Evolutionary conservation across 306 rosid genomes (phyloP).

Genomic region (Begonia peltatifolia): DNA sequence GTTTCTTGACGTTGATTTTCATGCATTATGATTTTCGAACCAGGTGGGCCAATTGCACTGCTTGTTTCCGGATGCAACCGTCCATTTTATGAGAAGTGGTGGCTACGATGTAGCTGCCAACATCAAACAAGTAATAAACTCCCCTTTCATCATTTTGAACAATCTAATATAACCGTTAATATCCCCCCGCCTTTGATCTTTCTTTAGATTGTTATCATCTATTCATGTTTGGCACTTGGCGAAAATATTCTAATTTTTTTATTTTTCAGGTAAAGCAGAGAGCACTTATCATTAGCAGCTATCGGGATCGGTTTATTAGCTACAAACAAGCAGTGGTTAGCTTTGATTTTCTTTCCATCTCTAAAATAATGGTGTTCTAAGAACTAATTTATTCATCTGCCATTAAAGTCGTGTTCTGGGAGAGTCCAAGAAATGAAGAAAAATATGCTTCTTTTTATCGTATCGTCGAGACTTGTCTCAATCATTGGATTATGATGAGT

Average conservation of each 20-base stretch:
- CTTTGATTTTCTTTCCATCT: constrained; percentile 2
- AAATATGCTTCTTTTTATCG: no score
- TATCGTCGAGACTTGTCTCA: no score
- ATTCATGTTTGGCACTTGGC: no score
- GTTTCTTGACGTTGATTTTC: background rate
- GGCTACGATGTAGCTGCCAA: constrained; percentile 31
- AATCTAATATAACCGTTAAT: no score
- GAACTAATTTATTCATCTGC: no score
- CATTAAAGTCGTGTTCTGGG: no score
- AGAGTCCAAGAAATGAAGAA: no score
- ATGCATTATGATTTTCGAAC: background rate
- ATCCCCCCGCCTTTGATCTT: no score
- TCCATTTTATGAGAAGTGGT: constrained; percentile 32
- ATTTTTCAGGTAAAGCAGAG: constrained; percentile 32
- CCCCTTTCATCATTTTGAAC: background rate
- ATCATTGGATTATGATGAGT: no score
- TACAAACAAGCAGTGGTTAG: constrained; percentile 40
- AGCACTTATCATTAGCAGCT: constrained; percentile 35
- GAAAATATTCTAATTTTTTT: no score
- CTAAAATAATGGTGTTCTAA: no score
- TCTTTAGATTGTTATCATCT: no score
- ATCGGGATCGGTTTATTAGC: constrained; percentile 28
- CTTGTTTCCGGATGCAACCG: constrained; percentile 32
- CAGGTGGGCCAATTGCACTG: constrained; percentile 48
- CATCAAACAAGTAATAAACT: constrained; percentile 26